Conservation (phyloP, 2,329 filamentous ascomycete species). For the Colletotrichum sp. region DNA sequence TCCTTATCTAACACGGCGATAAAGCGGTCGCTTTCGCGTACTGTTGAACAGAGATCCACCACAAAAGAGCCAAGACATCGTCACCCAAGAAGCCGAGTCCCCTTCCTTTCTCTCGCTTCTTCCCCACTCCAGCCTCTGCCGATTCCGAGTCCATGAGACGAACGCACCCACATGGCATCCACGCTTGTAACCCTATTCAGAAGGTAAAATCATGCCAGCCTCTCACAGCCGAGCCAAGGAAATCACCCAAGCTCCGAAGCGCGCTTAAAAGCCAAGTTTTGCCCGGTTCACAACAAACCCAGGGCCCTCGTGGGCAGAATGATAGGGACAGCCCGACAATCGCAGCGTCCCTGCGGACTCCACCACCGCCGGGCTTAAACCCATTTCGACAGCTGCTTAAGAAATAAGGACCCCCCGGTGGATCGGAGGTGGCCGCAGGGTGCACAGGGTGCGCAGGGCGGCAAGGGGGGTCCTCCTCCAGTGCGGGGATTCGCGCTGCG, state of each 20-base stretch:
- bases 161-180: not conserved
- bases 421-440: slow-evolving; percentile 11
- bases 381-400: slow-evolving; percentile 13
- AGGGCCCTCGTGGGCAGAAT: not conserved
- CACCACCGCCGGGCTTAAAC: not conserved
- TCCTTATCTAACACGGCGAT: not conserved
- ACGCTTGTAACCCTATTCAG: not conserved
- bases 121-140: not conserved
- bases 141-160: not conserved
- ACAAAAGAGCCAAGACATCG: not conserved
- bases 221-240: not conserved
- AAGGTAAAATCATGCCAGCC: not conserved
- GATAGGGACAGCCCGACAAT: slow-evolving; percentile 9
- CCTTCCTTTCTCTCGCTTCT: not conserved
- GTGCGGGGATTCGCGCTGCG: not conserved
- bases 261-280: not conserved
- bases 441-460: not conserved
- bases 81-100: not conserved
- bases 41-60: not conserved
- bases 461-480: not conserved
- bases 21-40: not conserved
- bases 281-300: not conserved
- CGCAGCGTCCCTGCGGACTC: not conserved
- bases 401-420: not conserved
- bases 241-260: not conserved